Evolutionary conservation across 768 basidiomycete species (phyloP).

Genomic region (Boletus sp.): DNA sequence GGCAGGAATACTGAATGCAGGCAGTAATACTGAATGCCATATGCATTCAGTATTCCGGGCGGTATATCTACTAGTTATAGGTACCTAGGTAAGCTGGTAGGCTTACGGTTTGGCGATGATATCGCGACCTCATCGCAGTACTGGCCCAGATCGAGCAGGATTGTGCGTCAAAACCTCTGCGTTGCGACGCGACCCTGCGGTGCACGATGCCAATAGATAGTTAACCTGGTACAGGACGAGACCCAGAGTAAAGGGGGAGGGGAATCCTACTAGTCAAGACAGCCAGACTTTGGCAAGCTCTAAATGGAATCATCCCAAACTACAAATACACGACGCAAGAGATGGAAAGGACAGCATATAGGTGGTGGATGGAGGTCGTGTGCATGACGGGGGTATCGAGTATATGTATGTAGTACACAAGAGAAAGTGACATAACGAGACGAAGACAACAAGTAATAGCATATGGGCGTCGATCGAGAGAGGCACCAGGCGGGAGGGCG

Average conservation of each 20-base stretch:
- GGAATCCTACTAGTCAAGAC: constrained; percentile 1
- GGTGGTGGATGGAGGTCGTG: background rate
- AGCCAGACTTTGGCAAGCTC: background rate
- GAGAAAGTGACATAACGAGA: constrained; percentile 7
- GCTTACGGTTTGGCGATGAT: too few relatives aligned
- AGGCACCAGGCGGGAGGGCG: background rate
- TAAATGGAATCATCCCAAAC: background rate
- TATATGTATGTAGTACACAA: constrained; percentile 4
- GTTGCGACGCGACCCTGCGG: background rate
- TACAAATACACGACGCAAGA: constrained; percentile 3
- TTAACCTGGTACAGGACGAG: background rate
- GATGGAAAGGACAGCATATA: constrained; percentile 1
- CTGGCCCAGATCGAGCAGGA: too few relatives aligned
- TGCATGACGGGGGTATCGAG: background rate
- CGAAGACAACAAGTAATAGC: background rate
- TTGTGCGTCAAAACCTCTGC: background rate
- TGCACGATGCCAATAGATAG: background rate
- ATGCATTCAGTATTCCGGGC: too few relatives aligned
- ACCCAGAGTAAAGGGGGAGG: background rate
- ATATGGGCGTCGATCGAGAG: background rate
- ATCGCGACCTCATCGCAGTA: too few relatives aligned
- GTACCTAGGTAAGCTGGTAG: too few relatives aligned
- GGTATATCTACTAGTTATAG: constrained; percentile 25
- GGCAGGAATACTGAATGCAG: too few relatives aligned
- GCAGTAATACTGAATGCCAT: too few relatives aligned